A percentile compares a stretch with the other conserved stretches of the same genome.
These are phyloP conservation scores for Spatholobus suberectus DNA, from an alignment of 306 rosid species.

Conservation along the genomic window DNA sequence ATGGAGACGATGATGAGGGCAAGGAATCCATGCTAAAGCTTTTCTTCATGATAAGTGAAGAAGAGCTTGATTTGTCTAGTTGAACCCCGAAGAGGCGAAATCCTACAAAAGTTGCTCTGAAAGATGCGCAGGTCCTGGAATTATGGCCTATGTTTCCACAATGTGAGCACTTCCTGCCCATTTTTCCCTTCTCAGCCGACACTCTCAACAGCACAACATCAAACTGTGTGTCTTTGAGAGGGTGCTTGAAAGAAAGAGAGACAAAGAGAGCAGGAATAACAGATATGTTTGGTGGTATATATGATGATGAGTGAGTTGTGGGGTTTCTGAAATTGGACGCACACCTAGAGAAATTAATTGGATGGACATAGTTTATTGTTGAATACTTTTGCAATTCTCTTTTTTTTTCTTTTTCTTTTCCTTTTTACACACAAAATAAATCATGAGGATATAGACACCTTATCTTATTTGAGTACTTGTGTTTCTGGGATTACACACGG, in stretches of 20 bases:
- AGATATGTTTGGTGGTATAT: slow-evolving; percentile 64
- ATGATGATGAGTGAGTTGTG: slow-evolving; percentile 54
- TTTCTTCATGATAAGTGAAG: slow-evolving; percentile 58
- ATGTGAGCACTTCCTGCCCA: slow-evolving; percentile 98
- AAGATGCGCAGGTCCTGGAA: slow-evolving; percentile 84
- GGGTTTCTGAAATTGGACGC: slow-evolving; percentile 64
- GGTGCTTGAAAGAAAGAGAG: slow-evolving; percentile 19
- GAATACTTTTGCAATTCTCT: slow-evolving; percentile 45
- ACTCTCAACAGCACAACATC: neutral
- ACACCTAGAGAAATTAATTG: slow-evolving; percentile 69
- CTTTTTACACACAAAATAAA: neutral
- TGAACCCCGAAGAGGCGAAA: slow-evolving; percentile 87
- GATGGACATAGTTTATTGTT: slow-evolving; percentile 56
- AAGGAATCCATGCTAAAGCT: slow-evolving; percentile 83
- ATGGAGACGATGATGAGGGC: slow-evolving; percentile 49
- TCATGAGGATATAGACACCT: slow-evolving; percentile 37
- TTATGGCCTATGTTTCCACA: slow-evolving; percentile 96
- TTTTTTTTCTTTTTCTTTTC: neutral
- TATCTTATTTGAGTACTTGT: slow-evolving; percentile 44
- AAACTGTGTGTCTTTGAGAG: slow-evolving; percentile 3
- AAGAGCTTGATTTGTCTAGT: slow-evolving; percentile 41
- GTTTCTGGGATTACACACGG: slow-evolving; percentile 36
- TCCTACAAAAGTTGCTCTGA: slow-evolving; percentile 49
- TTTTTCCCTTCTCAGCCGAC: slow-evolving; percentile 41
- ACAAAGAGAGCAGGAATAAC: slow-evolving; percentile 44